Conservation (phyloP, 2,329 filamentous ascomycete genomes). For the Ophiosphaerella narmari region DNA sequence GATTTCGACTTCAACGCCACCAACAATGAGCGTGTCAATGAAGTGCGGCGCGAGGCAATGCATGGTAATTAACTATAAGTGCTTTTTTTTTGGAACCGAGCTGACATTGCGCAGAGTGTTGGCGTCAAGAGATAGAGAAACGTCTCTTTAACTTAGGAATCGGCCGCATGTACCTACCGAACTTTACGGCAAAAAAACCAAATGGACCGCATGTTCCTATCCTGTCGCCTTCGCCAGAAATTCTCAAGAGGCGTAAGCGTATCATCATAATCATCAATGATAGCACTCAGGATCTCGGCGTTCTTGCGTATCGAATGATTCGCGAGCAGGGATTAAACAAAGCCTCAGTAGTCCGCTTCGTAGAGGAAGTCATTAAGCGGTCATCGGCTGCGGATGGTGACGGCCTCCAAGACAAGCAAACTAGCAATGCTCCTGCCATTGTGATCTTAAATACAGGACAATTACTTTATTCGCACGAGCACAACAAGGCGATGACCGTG, state of each 20-base stretch:
- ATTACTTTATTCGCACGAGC: slow-evolving; percentile 73
- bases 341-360: slow-evolving; percentile 72
- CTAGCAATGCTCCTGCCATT: slow-evolving; percentile 58
- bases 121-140: slow-evolving; percentile 63
- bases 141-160: slow-evolving; percentile 69
- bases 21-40: slow-evolving; percentile 77
- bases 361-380: slow-evolving; percentile 52
- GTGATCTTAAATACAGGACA: slow-evolving; percentile 80
- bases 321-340: slow-evolving; percentile 67
- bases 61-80: slow-evolving; percentile 60
- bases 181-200: slow-evolving; percentile 50
- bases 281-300: slow-evolving; percentile 74
- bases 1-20: slow-evolving; percentile 77
- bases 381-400: slow-evolving; percentile 20
- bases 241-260: slow-evolving; percentile 62
- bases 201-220: slow-evolving; percentile 68
- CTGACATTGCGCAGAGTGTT: slow-evolving; percentile 57
- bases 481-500: slow-evolving; percentile 63
- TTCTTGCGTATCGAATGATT: slow-evolving; percentile 72
- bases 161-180: slow-evolving; percentile 64
- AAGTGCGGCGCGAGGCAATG: slow-evolving; percentile 70
- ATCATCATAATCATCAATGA: slow-evolving; percentile 79
- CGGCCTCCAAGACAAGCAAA: slow-evolving; percentile 17
- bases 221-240: slow-evolving; percentile 58
- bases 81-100: neutral